Conservation (phyloP, 352 stramenopile genomes). For the Globisporangium cylindrosporum region DNA sequence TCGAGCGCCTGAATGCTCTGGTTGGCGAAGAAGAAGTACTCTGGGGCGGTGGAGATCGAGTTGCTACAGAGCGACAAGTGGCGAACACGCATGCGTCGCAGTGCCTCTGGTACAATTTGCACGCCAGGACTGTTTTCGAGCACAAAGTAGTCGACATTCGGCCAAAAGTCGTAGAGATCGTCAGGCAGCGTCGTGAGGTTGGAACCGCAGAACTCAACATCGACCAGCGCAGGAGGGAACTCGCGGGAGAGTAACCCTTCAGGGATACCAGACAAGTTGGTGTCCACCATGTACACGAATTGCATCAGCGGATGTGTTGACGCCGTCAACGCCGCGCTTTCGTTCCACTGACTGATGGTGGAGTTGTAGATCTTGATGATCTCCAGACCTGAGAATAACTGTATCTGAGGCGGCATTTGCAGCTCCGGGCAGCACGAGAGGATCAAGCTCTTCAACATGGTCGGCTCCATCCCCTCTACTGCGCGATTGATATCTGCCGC, state of each 20-base stretch:
- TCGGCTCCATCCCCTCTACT: neutral
- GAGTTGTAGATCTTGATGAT: slow-evolving; percentile 12
- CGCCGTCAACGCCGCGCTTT: neutral
- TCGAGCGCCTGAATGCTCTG: slow-evolving; percentile 10
- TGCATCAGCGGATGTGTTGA: neutral
- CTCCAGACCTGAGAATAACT: neutral
- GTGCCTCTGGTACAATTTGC: neutral
- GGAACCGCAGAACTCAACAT: slow-evolving; percentile 10
- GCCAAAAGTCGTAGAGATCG: slow-evolving; percentile 4
- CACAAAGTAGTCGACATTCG: slow-evolving; percentile 13
- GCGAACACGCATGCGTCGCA: neutral
- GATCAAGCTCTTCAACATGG: slow-evolving; percentile 6
- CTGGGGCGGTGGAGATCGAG: neutral
- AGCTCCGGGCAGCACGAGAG: slow-evolving; percentile 11
- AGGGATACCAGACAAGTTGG: neutral
- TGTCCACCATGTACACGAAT: slow-evolving; percentile 11
- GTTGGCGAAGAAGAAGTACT: neutral
- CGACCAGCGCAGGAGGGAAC: slow-evolving; percentile 3
- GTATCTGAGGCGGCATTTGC: slow-evolving; percentile 1
- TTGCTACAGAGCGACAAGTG: slow-evolving; percentile 13
- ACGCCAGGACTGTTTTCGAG: slow-evolving; percentile 7
- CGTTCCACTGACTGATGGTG: neutral
- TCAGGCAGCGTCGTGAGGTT: slow-evolving; percentile 6
- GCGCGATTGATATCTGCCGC: neutral
- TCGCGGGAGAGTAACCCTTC: slow-evolving; percentile 4